Evolutionary conservation across 2,329 filamentous ascomycete species (phyloP), one percentile per base, ranked within the genome.

Genomic region (Colletotrichum falcatum): DNA sequence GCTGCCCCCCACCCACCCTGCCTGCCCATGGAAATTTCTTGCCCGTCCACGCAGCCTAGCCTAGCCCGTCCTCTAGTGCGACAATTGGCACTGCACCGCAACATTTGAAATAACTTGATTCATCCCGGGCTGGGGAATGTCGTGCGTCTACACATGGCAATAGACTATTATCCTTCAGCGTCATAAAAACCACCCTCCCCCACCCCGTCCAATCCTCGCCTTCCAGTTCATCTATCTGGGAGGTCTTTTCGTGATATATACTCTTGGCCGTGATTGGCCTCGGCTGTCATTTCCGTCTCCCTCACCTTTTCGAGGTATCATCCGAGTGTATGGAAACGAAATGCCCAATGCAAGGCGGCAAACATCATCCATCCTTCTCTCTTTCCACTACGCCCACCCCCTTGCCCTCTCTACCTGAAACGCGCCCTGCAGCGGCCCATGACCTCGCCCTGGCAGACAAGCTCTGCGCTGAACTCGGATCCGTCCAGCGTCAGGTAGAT

Each of bases 401-500:
- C 30, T 30, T 59, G n/a, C 42, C 39, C 28, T 66, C 65, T 80
- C 81, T 84, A 91, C 81, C 89, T 86, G 87, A 98, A 98, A 79
- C 94, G 90, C 70, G 95, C 93, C 73, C 95, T 92, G 88, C 95
- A 98, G 74, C 95, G 91, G 74, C 96, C 96, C 96, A 98, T 99
- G 74, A 99, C 94, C 82, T 98, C 96, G 78, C 96, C 96, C 82
- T 99, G 96, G 84, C 96, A 99, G n/a, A 98, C 95, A 48, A 99
- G 86, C 84, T 98, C 96, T 63, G 96, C 96, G 76, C 96, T 98
- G 86, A 99, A 98, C 81, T 99, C 96, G 62, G 94, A 97, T 28
- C 96, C 96, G 78, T 99, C 96, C 20, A 99, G 91, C 0, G 96
- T 98, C 74, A 99, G 89, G 82, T 97, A 97, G 74, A 92, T 92